Percentiles rank a stretch among this genome's conserved stretches.
These are phyloP conservation scores for Cystobasidiopsis lactophilus DNA, from an alignment of 768 basidiomycete species.

Conservation along the genomic window DNA sequence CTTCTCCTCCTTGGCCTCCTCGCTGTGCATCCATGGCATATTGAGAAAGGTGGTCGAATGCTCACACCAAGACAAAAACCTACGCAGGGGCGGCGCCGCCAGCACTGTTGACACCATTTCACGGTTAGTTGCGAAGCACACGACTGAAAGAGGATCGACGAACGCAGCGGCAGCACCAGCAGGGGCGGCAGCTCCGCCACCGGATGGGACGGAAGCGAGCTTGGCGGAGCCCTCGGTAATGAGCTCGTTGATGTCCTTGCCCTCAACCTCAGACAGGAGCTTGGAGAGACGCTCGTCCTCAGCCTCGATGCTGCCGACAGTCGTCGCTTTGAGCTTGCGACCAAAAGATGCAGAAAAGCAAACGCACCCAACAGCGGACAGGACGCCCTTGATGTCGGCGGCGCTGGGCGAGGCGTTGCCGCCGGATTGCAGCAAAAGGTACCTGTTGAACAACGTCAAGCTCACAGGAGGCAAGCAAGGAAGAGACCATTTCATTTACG, in stretches of 20 bases:
- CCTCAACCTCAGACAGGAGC: conserved; percentile 71
- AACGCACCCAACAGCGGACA: conserved; percentile 41
- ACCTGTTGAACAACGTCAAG: conserved; percentile 26
- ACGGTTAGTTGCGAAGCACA: too few species aligned
- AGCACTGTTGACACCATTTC: too few species aligned
- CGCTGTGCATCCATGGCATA: too few species aligned
- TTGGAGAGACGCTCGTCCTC: conserved; percentile 59
- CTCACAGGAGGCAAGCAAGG: too few species aligned
- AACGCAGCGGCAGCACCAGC: conserved; percentile 33
- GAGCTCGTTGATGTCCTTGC: conserved; percentile 73
- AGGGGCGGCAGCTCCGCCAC: conserved; percentile 37
- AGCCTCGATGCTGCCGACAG: conserved; percentile 43
- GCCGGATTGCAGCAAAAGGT: conserved; percentile 86
- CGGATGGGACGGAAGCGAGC: conserved; percentile 92
- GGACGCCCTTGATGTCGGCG: conserved; percentile 66
- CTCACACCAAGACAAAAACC: too few species aligned
- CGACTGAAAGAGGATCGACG: too few species aligned
- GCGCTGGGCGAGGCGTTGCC: conserved; percentile 75
- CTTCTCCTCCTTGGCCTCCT: too few species aligned
- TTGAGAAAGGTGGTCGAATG: too few species aligned
- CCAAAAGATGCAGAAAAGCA: background rate
- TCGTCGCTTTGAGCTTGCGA: background rate
- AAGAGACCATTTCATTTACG: conserved; percentile 11
- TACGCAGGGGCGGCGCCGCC: too few species aligned
- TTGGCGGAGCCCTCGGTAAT: conserved; percentile 82